Percentiles rank a stretch among this genome's conserved stretches.
These are phyloP conservation scores for Corchorus olitorius DNA, from an alignment of 345 rosid genomes.

Conservation along the genomic window DNA sequence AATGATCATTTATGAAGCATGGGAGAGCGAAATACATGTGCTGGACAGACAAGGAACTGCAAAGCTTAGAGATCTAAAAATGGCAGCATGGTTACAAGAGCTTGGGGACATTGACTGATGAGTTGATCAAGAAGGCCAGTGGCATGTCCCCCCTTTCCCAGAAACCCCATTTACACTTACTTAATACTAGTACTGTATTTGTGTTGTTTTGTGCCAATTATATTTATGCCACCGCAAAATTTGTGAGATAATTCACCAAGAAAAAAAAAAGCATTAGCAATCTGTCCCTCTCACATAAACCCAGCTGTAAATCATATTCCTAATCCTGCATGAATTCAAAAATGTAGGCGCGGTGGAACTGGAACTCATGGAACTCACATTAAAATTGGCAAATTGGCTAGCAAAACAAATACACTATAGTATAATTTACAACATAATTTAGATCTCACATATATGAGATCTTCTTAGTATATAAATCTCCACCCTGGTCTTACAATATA, in stretches of 20 bases:
- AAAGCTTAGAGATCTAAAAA: background rate
- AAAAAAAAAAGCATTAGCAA: background rate
- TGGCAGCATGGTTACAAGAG: background rate
- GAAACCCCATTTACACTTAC: background rate
- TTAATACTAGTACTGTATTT: no score
- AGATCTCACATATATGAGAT: background rate
- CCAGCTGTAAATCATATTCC: background rate
- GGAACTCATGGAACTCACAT: no score
- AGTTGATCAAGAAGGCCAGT: background rate
- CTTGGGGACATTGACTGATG: background rate
- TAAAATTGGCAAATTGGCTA: background rate
- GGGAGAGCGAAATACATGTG: no score
- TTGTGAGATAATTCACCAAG: background rate
- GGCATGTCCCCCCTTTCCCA: background rate
- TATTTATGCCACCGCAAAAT: no score
- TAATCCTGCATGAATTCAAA: background rate
- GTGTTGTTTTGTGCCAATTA: no score
- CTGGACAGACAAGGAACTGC: no score
- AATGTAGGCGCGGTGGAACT: no score
- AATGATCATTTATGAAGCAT: background rate
- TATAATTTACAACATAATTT: background rate
- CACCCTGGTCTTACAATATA: background rate
- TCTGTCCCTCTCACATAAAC: background rate
- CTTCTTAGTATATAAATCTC: no score
- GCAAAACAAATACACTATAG: background rate